These are phyloP conservation scores for Malus orientalis DNA, from an alignment of 306 rosid species.

Conservation along the genomic window DNA sequence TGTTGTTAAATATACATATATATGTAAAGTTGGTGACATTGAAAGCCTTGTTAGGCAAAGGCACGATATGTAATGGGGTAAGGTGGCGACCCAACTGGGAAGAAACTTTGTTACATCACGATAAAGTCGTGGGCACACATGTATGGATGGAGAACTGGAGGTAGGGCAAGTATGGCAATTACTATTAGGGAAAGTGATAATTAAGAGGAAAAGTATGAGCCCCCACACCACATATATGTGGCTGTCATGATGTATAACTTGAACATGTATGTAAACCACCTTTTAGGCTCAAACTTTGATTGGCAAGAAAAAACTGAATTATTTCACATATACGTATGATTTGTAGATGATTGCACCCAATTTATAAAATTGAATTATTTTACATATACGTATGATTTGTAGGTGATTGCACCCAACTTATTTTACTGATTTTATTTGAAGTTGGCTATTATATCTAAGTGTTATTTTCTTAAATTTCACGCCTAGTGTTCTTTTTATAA, in stretches of 20 bases:
- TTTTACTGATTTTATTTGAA: too few relatives aligned
- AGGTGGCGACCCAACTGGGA: constrained; percentile 2
- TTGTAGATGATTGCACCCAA: background rate
- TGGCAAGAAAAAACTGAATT: background rate
- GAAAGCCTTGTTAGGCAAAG: background rate
- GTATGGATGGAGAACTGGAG: background rate
- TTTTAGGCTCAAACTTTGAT: background rate
- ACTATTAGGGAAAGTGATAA: background rate
- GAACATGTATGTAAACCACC: background rate
- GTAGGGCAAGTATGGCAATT: background rate
- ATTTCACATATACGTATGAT: too few relatives aligned
- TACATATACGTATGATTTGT: too few relatives aligned
- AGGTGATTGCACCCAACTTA: too few relatives aligned
- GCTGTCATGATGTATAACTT: too few relatives aligned
- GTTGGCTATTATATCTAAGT: background rate
- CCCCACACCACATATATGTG: background rate
- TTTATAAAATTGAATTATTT: too few relatives aligned
- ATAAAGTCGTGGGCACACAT: constrained; percentile 8
- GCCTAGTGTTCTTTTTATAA: too few relatives aligned
- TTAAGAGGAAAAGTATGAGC: background rate
- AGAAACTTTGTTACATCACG: constrained; percentile 22
- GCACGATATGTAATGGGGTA: background rate
- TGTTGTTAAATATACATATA: background rate
- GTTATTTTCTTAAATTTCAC: too few relatives aligned
- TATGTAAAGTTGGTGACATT: background rate